Conservation (phyloP, 768 basidiomycete species). For the Auriscalpium vulgare region DNA sequence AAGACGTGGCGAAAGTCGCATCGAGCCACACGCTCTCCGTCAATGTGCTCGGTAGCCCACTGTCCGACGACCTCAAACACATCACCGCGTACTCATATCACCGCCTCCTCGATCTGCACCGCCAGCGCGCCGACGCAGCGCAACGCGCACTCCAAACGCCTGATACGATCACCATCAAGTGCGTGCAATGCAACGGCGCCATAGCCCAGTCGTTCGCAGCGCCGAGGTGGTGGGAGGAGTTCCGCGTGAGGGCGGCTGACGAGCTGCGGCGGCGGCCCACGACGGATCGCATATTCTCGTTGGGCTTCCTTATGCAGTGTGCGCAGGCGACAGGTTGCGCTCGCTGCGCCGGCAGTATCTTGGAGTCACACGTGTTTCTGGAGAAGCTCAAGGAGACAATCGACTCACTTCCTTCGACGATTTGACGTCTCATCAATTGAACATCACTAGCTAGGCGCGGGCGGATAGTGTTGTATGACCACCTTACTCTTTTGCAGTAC, state of each 20-base stretch:
- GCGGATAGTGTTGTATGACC: too few species aligned
- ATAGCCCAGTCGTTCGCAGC: constrained; percentile 35
- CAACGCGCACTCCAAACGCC: constrained; percentile 37
- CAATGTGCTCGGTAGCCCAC: constrained; percentile 47
- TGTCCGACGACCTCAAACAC: constrained; percentile 54
- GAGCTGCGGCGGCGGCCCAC: constrained; percentile 52
- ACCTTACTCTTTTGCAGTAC: not conserved
- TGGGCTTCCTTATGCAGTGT: constrained; percentile 48
- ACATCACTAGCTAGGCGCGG: too few species aligned
- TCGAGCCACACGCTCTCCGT: constrained; percentile 48
- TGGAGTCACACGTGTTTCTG: constrained; percentile 53
- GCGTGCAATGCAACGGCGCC: constrained; percentile 59
- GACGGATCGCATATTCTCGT: constrained; percentile 50
- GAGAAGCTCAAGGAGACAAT: constrained; percentile 46
- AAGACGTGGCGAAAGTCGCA: constrained; percentile 54
- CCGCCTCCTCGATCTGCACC: constrained; percentile 54
- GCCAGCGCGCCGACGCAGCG: constrained; percentile 41
- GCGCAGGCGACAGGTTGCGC: constrained; percentile 45
- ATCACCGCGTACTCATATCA: constrained; percentile 66
- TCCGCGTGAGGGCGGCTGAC: constrained; percentile 44
- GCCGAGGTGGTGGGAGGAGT: constrained; percentile 68
- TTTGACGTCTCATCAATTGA: constrained; percentile 26
- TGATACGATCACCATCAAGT: constrained; percentile 46
- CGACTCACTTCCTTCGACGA: constrained; percentile 40
- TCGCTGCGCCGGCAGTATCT: constrained; percentile 59